Evolutionary conservation across 495 filamentous ascomycete species (phyloP).

Genomic region (Copromyces sp.): DNA sequence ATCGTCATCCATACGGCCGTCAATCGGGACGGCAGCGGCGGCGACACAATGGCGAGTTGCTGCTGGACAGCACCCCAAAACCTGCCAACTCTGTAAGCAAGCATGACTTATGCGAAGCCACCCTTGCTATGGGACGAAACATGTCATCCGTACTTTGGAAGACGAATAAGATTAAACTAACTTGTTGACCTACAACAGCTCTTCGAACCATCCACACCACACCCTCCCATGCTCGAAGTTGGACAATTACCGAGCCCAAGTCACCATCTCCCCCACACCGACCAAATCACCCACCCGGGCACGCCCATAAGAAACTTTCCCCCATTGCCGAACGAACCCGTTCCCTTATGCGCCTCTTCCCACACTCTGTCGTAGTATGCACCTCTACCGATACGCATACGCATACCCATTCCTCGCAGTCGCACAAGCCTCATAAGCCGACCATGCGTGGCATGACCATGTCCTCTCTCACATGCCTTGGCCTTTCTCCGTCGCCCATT

Average conservation of each 20-base stretch:
- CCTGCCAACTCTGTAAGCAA: not conserved
- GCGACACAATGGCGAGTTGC: not conserved
- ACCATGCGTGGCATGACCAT: constrained; percentile 58
- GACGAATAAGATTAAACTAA: not conserved
- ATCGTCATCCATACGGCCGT: not conserved
- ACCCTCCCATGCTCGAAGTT: not conserved
- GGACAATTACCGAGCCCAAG: not conserved
- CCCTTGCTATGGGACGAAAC: not conserved
- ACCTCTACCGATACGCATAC: constrained; percentile 32
- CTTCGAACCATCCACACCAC: constrained; percentile 8
- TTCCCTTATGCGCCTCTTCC: constrained; percentile 56
- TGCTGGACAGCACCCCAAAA: not conserved
- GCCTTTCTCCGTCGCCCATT: constrained; percentile 53
- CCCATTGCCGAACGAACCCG: constrained; percentile 38
- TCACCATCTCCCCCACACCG: constrained; percentile 2
- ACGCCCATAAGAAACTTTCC: not conserved
- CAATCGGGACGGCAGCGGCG: not conserved
- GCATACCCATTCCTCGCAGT: constrained; percentile 14
- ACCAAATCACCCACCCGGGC: not conserved
- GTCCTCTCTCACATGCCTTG: constrained; percentile 73
- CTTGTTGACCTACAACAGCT: not conserved
- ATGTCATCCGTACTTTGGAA: not conserved
- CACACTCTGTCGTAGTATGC: constrained; percentile 66
- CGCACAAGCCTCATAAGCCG: constrained; percentile 10
- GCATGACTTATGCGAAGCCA: not conserved